These are phyloP conservation scores for Kondoa subrosea DNA, from an alignment of 768 basidiomycete species.

Conservation along the genomic window DNA sequence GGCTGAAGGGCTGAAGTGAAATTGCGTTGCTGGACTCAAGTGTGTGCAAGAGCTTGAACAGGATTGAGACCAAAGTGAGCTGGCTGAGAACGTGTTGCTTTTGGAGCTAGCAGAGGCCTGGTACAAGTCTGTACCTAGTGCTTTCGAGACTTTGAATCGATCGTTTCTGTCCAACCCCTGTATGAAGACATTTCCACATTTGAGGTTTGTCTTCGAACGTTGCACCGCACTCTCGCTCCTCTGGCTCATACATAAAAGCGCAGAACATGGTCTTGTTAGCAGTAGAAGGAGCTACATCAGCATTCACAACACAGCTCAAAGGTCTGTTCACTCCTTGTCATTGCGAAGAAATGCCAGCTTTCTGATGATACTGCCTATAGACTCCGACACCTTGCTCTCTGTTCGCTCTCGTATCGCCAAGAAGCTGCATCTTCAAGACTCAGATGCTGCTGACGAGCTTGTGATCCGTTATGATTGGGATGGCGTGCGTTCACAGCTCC, in stretches of 20 bases:
- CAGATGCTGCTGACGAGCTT: background rate
- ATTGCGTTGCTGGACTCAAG: too few species aligned
- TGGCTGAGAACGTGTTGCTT: too few species aligned
- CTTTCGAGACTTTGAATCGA: too few species aligned
- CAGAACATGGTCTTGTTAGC: background rate
- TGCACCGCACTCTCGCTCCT: background rate
- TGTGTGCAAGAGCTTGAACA: too few species aligned
- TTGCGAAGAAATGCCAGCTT: background rate
- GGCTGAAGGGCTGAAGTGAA: too few species aligned
- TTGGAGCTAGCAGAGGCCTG: too few species aligned
- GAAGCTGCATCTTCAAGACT: background rate
- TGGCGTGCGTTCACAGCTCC: background rate
- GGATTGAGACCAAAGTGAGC: too few species aligned
- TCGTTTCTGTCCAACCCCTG: too few species aligned
- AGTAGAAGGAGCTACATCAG: background rate
- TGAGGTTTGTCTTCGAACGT: background rate
- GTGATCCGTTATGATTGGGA: background rate
- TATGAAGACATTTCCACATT: background rate
- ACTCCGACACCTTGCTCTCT: background rate
- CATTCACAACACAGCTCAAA: background rate
- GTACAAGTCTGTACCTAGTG: too few species aligned
- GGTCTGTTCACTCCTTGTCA: background rate
- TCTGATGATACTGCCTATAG: background rate
- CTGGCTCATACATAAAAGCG: background rate
- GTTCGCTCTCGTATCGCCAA: background rate